Base-by-base conservation (phyloP, 1,139 yeast genomes). In the Suhomyces bribrorum region DNA sequence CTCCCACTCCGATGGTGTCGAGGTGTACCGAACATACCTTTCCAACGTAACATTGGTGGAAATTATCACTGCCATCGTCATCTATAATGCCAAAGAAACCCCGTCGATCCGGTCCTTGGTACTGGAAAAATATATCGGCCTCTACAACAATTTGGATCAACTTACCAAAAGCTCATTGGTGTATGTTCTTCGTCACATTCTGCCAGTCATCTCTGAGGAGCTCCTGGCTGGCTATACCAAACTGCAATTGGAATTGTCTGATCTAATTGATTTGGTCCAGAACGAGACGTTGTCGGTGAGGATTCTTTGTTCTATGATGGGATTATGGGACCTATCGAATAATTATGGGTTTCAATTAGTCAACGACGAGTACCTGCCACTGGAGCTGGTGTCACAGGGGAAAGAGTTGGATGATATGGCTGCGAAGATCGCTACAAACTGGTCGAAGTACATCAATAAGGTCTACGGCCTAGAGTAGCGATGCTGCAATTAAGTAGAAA, bases 321-420 rank as follows among this genome's bases (percentile, higher is more conserved):
- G 69, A 3, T 32, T 64, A 24, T 66, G 70, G 69, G 69, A 66
- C 38, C 44, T 67, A 14, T 34, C 47, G 8, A 61, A 61, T 46
- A 54, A 34, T 22, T 51, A 47, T 36, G 46, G 48, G n/a, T 52
- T 56, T 29, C 34, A 43, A 13, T 27, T 61, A 18, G 22, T 23
- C 5, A 44, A 31, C 4, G 30, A 22, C 11, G 13, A 13, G 13
- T 38, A 12, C n/a, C n/a, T n/a, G n/a, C n/a, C n/a, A n/a, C n/a
- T n/a, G 30, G 7, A 11, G 29, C 38, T 7, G 17, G 7, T 5
- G 17, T 12, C 9, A 25, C 13, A 25, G 27, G 13, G n/a, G 11
- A 20, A 20, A 1, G 11, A 20, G 23, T 25, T 13, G 23, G 6
- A 20, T 20, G 11, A 2, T 4, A 11, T 7, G 26, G n/a, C 8